Evolutionary conservation across 148 eudicot genomes (phyloP).

Genomic region (Dysphania ambrosioides): DNA sequence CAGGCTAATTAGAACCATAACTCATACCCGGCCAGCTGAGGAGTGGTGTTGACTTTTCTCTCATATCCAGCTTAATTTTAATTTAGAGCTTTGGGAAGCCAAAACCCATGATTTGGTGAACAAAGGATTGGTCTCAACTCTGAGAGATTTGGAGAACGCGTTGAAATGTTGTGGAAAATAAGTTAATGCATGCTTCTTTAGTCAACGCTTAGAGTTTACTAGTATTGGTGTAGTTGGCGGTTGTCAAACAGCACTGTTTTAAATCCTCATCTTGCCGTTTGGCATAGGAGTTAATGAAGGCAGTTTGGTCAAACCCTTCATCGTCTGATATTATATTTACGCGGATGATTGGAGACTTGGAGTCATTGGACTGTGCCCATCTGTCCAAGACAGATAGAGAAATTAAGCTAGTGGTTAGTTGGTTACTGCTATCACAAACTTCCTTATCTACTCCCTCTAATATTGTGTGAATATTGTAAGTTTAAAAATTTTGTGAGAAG

Average conservation of each 20-base stretch:
- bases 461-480: too few relatives aligned
- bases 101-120: not conserved
- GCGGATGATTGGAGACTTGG: too few relatives aligned
- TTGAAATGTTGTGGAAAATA: not conserved
- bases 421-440: too few relatives aligned
- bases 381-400: too few relatives aligned
- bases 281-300: not conserved
- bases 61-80: not conserved
- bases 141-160: not conserved
- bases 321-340: not conserved
- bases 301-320: conserved; percentile 11
- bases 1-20: not conserved
- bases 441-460: too few relatives aligned
- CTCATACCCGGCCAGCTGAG: not conserved
- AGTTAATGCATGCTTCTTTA: not conserved
- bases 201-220: conserved; percentile 21
- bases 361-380: not conserved
- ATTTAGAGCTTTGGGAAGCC: conserved; percentile 18
- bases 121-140: not conserved
- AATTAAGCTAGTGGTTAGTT: too few relatives aligned
- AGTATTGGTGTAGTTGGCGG: conserved; percentile 12
- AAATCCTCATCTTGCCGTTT: not conserved
- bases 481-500: too few relatives aligned
- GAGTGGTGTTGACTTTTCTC: conserved; percentile 4
- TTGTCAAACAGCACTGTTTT: not conserved